Conservation (phyloP, 306 rosid species). For the Quercus alba region DNA sequence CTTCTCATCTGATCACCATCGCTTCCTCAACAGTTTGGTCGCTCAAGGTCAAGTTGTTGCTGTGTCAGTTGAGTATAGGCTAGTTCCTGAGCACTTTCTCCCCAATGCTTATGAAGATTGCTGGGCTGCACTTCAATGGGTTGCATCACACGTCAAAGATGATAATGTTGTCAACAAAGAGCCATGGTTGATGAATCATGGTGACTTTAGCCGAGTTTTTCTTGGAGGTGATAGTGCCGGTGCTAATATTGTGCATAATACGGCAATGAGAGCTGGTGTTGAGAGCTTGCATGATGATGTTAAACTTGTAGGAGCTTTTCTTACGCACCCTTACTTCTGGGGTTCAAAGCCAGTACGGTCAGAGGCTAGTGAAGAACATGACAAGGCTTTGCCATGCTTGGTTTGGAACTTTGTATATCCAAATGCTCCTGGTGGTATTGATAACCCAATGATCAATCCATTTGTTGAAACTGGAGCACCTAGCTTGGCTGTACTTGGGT, state of each 20-base stretch:
- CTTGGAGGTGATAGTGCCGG: constrained; percentile 57
- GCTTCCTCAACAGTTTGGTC: background rate
- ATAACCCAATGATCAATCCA: constrained; percentile 39
- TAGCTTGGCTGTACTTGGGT: constrained; percentile 34
- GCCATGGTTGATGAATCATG: constrained; percentile 39
- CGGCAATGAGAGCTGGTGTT: constrained; percentile 40
- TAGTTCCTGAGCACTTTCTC: constrained; percentile 33
- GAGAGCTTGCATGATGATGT: constrained; percentile 35
- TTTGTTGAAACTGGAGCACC: constrained; percentile 24
- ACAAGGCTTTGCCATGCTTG: background rate
- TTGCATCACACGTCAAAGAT: constrained; percentile 14
- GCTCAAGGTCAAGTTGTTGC: constrained; percentile 15
- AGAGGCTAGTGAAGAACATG: constrained; percentile 6
- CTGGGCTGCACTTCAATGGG: constrained; percentile 33
- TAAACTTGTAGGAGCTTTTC: constrained; percentile 29
- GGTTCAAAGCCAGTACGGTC: constrained; percentile 32
- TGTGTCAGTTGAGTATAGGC: constrained; percentile 23
- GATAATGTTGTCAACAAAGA: constrained; percentile 9
- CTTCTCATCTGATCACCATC: constrained; percentile 27
- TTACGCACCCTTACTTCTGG: constrained; percentile 42
- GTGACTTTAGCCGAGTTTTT: constrained; percentile 23
- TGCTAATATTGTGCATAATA: constrained; percentile 39
- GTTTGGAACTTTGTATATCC: constrained; percentile 46
- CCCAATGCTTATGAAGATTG: constrained; percentile 38
- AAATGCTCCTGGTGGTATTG: constrained; percentile 28